Conservation (phyloP, 305 asterid genomes). For the Withania somnifera region DNA sequence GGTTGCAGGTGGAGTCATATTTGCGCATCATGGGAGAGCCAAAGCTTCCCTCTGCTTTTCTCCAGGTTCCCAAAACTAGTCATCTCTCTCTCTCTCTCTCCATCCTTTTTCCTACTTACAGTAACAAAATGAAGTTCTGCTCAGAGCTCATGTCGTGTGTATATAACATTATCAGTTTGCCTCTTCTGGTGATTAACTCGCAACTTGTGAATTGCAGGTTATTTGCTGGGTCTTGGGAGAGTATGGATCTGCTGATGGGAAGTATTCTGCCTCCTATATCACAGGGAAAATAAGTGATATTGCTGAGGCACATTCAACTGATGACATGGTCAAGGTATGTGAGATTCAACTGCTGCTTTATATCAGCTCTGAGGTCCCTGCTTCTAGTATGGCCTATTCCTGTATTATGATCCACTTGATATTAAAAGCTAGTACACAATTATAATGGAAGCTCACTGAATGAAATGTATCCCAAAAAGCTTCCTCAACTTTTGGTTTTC, state of each 20-base stretch:
- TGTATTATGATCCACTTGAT: neutral
- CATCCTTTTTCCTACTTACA: neutral
- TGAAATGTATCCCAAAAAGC: neutral
- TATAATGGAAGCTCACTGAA: neutral
- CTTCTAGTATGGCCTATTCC: neutral
- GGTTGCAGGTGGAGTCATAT: conserved; percentile 88
- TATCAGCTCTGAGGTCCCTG: neutral
- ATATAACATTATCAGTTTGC: neutral
- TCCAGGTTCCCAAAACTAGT: conserved; percentile 32
- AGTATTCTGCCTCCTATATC: conserved; percentile 83
- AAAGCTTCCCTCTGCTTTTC: conserved; percentile 91
- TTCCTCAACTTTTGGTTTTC: neutral
- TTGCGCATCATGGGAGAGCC: conserved; percentile 86
- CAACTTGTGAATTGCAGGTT: conserved; percentile 36
- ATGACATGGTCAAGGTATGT: conserved; percentile 80
- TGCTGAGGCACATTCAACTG: conserved; percentile 87
- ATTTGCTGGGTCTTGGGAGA: conserved; percentile 99
- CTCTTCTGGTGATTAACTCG: neutral
- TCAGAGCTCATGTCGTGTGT: neutral
- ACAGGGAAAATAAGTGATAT: conserved; percentile 85
- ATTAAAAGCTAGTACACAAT: neutral
- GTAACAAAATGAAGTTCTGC: neutral
- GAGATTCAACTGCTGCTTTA: conserved; percentile 6
- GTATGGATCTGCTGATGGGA: conserved; percentile 93
- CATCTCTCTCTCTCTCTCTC: neutral